These are phyloP conservation scores for Acanthamoeba comandoni DNA, from an alignment of 208 protist species.

Conservation along the genomic window DNA sequence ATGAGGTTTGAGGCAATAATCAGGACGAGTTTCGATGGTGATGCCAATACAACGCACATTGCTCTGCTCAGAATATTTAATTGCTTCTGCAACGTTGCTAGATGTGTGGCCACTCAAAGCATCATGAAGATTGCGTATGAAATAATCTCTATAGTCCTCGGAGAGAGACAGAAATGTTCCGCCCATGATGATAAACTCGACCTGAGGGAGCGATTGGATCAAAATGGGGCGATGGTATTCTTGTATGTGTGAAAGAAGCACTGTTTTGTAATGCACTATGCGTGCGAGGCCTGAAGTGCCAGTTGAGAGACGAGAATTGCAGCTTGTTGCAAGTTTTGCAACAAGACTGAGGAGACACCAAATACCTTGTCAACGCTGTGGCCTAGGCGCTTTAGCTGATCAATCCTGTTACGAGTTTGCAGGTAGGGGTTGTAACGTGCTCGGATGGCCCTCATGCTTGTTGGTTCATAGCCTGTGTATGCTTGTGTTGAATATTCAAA, in stretches of 20 bases:
- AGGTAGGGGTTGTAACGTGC: conserved; percentile 94
- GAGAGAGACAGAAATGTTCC: conserved; percentile 99
- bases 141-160: conserved; percentile 93
- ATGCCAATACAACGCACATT: conserved; percentile 97
- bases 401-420: conserved; percentile 90
- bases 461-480: conserved; percentile 95
- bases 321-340: no score
- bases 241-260: not conserved
- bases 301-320: no score
- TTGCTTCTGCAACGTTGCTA: conserved; percentile 85
- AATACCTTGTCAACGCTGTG: conserved; percentile 92
- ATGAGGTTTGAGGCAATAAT: conserved; percentile 95
- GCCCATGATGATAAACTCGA: conserved; percentile 99
- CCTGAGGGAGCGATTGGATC: conserved; percentile 88
- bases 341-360: conserved; percentile 2
- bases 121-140: conserved; percentile 93
- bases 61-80: conserved; percentile 92
- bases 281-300: no score
- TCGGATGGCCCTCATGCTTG: conserved; percentile 94
- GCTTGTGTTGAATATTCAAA: conserved; percentile 96
- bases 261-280: conserved; percentile 13
- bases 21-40: conserved; percentile 99
- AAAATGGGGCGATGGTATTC: not conserved
- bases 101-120: conserved; percentile 90
- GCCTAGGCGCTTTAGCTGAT: conserved; percentile 92